A percentile compares a stretch with the other conserved stretches of the same genome.
phyloP scores from a whole-genome alignment of 1,139 yeast species.

The Wickerhamomyces sp. region DNA sequence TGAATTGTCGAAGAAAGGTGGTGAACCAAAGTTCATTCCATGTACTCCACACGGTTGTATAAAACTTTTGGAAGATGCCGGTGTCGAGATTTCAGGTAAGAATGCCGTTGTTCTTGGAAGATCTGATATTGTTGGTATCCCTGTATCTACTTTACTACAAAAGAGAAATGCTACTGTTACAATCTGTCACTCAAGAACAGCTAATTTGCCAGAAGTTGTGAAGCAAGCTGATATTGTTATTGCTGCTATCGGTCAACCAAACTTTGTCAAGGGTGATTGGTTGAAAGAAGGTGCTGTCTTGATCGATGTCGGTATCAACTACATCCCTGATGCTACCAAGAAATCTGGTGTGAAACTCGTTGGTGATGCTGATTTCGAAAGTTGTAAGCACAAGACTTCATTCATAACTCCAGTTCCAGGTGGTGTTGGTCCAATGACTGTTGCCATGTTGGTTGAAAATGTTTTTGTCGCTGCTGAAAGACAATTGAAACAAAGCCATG shows the following conservation, averaged over 20 bases:
- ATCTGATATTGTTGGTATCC: slow-evolving; percentile 80
- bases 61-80: slow-evolving; percentile 60
- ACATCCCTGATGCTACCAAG: slow-evolving; percentile 55
- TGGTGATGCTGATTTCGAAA: slow-evolving; percentile 70
- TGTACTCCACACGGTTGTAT: slow-evolving; percentile 80
- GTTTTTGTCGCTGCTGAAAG: slow-evolving; percentile 61
- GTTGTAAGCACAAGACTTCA: slow-evolving; percentile 51
- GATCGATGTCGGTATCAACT: slow-evolving; percentile 78
- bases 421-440: slow-evolving; percentile 90
- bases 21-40: slow-evolving; percentile 65
- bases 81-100: slow-evolving; percentile 54
- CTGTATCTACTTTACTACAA: slow-evolving; percentile 67
- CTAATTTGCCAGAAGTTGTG: slow-evolving; percentile 46
- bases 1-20: slow-evolving; percentile 68
- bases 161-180: slow-evolving; percentile 76
- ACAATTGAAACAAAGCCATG: slow-evolving; percentile 36
- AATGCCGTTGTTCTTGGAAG: slow-evolving; percentile 77
- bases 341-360: slow-evolving; percentile 64
- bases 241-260: slow-evolving; percentile 73
- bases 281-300: slow-evolving; percentile 64
- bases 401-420: slow-evolving; percentile 81
- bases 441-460: slow-evolving; percentile 72
- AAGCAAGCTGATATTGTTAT: slow-evolving; percentile 64
- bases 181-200: slow-evolving; percentile 58
- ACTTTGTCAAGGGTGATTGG: slow-evolving; percentile 68